Conservation (phyloP, 768 basidiomycete species). For the Rhizopogon rudus region DNA sequence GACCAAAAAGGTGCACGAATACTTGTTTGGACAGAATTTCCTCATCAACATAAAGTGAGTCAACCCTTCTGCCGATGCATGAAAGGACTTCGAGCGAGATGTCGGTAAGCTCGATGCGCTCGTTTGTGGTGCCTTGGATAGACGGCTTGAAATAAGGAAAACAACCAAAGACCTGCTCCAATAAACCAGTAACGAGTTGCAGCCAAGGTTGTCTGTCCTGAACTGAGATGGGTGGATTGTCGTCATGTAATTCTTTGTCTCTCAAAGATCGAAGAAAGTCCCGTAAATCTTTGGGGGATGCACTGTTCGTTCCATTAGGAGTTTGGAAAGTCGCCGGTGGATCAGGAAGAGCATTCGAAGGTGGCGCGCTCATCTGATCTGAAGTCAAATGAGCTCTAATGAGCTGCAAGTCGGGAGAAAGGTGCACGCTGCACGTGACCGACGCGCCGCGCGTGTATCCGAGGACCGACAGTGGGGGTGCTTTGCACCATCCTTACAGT, state of each 20-base stretch:
- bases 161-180: conserved; percentile 46
- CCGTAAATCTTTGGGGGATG: conserved; percentile 35
- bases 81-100: conserved; percentile 51
- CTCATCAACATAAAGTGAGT: conserved; percentile 43
- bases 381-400: not conserved
- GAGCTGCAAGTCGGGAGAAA: not conserved
- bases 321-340: conserved; percentile 27
- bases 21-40: conserved; percentile 43
- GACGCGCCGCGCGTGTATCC: no score
- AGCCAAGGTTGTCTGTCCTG: conserved; percentile 43
- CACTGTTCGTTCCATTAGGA: conserved; percentile 17
- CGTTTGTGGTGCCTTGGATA: conserved; percentile 50
- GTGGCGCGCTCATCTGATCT: conserved; percentile 19
- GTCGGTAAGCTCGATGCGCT: conserved; percentile 52
- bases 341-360: conserved; percentile 16
- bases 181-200: conserved; percentile 44
- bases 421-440: no score
- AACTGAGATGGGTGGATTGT: conserved; percentile 20
- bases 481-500: no score
- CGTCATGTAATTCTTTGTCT: conserved; percentile 30
- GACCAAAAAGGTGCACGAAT: conserved; percentile 45
- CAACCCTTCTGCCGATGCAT: conserved; percentile 41
- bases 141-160: conserved; percentile 52
- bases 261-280: conserved; percentile 39
- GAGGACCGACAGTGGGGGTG: no score